phyloP scores from a whole-genome alignment of 2,329 filamentous ascomycete species.

The Xylariaceae sp. region DNA sequence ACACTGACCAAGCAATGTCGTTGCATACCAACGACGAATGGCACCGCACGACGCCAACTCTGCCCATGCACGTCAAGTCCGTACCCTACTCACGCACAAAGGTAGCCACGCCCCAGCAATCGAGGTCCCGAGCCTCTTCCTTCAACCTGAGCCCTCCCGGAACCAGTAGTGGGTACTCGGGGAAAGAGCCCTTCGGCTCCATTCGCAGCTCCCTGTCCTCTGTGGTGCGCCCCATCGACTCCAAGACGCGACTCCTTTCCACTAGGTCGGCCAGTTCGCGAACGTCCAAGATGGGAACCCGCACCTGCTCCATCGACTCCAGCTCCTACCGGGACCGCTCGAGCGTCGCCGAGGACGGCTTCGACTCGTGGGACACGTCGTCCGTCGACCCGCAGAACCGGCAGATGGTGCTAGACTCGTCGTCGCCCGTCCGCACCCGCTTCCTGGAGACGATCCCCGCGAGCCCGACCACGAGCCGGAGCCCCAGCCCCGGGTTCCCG shows the following conservation, averaged over 20 bases:
- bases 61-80: conserved; percentile 42
- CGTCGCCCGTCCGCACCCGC: conserved; percentile 40
- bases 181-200: conserved; percentile 42
- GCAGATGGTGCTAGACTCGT: conserved; percentile 50
- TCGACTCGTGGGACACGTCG: conserved; percentile 73
- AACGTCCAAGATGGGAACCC: conserved; percentile 34
- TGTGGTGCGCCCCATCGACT: conserved; percentile 51
- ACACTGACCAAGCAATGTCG: conserved; percentile 22
- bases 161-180: conserved; percentile 41
- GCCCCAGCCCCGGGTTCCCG: conserved; percentile 58
- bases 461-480: conserved; percentile 59
- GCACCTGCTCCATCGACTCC: conserved; percentile 47
- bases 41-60: conserved; percentile 23
- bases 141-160: conserved; percentile 38
- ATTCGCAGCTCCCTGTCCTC: conserved; percentile 45
- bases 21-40: conserved; percentile 30
- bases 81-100: conserved; percentile 43
- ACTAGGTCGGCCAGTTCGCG: conserved; percentile 18
- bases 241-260: conserved; percentile 49
- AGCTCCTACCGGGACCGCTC: conserved; percentile 28
- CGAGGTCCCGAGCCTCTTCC: conserved; percentile 29
- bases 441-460: conserved; percentile 69
- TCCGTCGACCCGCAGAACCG: conserved; percentile 59
- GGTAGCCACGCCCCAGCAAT: conserved; percentile 32
- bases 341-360: conserved; percentile 52